phyloP scores from a whole-genome alignment of 2,329 filamentous ascomycete genomes.

The Fusarium anthophilum region DNA sequence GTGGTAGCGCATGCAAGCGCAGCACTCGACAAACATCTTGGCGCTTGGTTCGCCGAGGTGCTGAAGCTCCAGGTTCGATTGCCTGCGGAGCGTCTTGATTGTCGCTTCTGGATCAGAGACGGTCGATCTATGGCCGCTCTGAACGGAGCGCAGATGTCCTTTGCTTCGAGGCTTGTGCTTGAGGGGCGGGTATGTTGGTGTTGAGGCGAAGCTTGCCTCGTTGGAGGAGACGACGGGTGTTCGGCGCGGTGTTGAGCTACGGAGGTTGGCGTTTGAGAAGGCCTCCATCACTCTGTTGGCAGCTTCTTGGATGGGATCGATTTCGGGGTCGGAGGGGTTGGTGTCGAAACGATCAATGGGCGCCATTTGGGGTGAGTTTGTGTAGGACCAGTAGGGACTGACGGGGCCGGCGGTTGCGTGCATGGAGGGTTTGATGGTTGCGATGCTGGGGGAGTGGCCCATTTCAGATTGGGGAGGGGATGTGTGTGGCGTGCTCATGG shows the following conservation, averaged over 20 bases:
- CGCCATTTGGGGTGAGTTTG: constrained; percentile 31
- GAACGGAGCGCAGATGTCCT: constrained; percentile 19
- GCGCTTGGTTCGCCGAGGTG: constrained; percentile 56
- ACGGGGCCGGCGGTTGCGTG: constrained; percentile 6
- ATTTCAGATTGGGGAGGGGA: constrained; percentile 54
- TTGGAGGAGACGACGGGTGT: constrained; percentile 23
- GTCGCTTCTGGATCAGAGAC: constrained; percentile 21
- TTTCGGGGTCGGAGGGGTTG: constrained; percentile 23
- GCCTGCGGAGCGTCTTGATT: constrained; percentile 23
- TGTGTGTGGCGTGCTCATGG: constrained; percentile 51
- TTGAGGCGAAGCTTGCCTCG: constrained; percentile 42
- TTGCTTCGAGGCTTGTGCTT: constrained; percentile 42
- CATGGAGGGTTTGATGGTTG: constrained; percentile 13
- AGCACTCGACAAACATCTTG: constrained; percentile 74
- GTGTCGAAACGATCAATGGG: constrained; percentile 34
- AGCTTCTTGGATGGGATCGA: constrained; percentile 45
- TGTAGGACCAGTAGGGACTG: constrained; percentile 37
- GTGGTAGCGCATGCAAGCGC: constrained; percentile 70
- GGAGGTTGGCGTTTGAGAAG: constrained; percentile 42
- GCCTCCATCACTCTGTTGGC: constrained; percentile 46
- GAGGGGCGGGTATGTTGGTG: constrained; percentile 52
- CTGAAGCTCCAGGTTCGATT: constrained; percentile 12
- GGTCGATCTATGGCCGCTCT: constrained; percentile 31
- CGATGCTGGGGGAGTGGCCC: constrained; percentile 37
- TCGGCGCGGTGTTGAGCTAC: constrained; percentile 27